A percentile compares a stretch with the other conserved stretches of the same genome.
Conservation (phyloP, 768 basidiomycete genomes). For the Omphalotus guepiniiformis region DNA sequence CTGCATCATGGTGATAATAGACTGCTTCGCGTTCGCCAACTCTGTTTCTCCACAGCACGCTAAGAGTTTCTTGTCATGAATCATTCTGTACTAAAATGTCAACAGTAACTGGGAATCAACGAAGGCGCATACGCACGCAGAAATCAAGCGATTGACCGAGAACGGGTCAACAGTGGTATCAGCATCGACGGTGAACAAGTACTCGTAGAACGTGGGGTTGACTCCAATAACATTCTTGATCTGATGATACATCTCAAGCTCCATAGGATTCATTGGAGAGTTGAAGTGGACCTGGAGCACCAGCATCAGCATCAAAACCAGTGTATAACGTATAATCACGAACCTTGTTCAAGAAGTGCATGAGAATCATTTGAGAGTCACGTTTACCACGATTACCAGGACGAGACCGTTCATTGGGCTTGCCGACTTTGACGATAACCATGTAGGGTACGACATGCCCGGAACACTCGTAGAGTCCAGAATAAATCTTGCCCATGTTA, state of each 20-base stretch:
- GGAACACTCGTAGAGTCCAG: conserved; percentile 88
- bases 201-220: conserved; percentile 98
- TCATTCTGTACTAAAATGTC: conserved; percentile 60
- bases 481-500: conserved; percentile 98
- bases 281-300: conserved; percentile 85
- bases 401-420: conserved; percentile 87
- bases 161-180: conserved; percentile 90
- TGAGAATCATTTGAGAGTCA: conserved; percentile 92
- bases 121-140: conserved; percentile 61
- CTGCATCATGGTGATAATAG: conserved; percentile 97
- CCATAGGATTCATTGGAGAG: conserved; percentile 92
- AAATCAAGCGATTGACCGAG: conserved; percentile 87
- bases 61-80: conserved; percentile 91
- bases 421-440: conserved; percentile 90
- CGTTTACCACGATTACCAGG: conserved; percentile 99
- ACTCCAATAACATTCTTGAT: conserved; percentile 99
- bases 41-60: conserved; percentile 96
- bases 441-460: conserved; percentile 97
- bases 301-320: conserved; percentile 11
- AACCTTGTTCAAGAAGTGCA: conserved; percentile 98
- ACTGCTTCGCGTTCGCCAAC: conserved; percentile 90
- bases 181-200: conserved; percentile 88
- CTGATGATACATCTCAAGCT: conserved; percentile 98
- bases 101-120: not conserved
- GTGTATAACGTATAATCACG: not conserved